These are phyloP conservation scores for Herpetomonas tarakana DNA, from an alignment of 208 protist species.

Conservation along the genomic window DNA sequence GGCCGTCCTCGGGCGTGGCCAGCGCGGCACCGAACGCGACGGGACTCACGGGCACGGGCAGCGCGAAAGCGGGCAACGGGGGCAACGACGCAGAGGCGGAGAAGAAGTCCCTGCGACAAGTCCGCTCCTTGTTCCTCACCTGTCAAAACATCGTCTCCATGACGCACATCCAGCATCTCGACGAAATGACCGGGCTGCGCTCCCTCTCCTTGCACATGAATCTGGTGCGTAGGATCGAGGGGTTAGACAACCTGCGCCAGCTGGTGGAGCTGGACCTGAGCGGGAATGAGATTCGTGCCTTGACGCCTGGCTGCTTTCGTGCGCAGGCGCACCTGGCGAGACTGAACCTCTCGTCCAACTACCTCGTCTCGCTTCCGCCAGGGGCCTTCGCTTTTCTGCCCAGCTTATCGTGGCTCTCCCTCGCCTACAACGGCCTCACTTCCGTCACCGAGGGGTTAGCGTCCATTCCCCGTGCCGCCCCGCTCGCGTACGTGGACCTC, in stretches of 20 bases:
- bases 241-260: conserved; percentile 30
- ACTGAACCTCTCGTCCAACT: conserved; percentile 80
- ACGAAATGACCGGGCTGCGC: conserved; percentile 43
- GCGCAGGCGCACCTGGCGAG: conserved; percentile 42
- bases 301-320: conserved; percentile 25
- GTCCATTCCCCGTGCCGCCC: conserved; percentile 34
- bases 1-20: too few relatives aligned
- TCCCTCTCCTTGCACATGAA: conserved; percentile 85
- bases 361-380: conserved; percentile 24
- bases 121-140: conserved; percentile 61
- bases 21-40: too few relatives aligned
- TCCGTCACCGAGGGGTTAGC: conserved; percentile 35
- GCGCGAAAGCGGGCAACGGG: too few relatives aligned
- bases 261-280: conserved; percentile 77
- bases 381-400: conserved; percentile 29
- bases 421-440: conserved; percentile 66
- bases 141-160: conserved; percentile 63
- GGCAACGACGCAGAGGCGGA: conserved; percentile 21
- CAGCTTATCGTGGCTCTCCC: conserved; percentile 63
- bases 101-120: conserved; percentile 29
- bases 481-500: conserved; percentile 59
- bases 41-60: too few relatives aligned
- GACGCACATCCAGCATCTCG: conserved; percentile 54
- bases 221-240: conserved; percentile 38
- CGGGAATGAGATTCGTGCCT: conserved; percentile 61